Evolutionary conservation across 768 basidiomycete species (phyloP).

Genomic region (Scleroderma citrinum): DNA sequence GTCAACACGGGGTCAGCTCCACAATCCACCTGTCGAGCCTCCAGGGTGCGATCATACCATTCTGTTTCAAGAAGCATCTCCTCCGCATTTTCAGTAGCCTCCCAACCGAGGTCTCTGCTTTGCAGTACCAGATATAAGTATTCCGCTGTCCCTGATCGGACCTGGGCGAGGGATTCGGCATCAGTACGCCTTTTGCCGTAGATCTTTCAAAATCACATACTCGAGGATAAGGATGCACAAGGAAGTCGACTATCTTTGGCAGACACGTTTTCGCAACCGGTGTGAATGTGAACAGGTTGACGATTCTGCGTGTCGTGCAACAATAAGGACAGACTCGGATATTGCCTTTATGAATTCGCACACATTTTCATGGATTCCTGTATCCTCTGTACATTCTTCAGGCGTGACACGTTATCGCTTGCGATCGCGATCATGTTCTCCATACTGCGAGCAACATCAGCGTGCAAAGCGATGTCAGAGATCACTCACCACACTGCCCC

Average conservation of each 20-base stretch:
- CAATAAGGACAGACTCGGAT: slow-evolving; percentile 10
- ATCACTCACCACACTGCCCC: slow-evolving; percentile 50
- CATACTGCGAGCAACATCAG: slow-evolving; percentile 37
- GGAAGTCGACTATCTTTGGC: slow-evolving; percentile 48
- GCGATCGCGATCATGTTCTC: slow-evolving; percentile 48
- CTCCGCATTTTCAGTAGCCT: slow-evolving; percentile 57
- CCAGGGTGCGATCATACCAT: slow-evolving; percentile 46
- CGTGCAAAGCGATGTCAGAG: slow-evolving; percentile 8
- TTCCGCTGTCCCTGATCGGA: slow-evolving; percentile 78
- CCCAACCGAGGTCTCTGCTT: slow-evolving; percentile 56
- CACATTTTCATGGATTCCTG: slow-evolving; percentile 83
- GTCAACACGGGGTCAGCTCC: slow-evolving; percentile 23
- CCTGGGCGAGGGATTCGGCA: slow-evolving; percentile 35
- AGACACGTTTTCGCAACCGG: slow-evolving; percentile 39
- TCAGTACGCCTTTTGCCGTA: slow-evolving; percentile 7
- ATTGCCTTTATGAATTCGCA: slow-evolving; percentile 20
- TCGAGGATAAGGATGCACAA: slow-evolving; percentile 76
- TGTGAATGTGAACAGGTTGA: slow-evolving; percentile 55
- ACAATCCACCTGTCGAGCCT: slow-evolving; percentile 7
- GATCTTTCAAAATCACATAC: slow-evolving; percentile 39
- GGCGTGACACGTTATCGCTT: slow-evolving; percentile 53
- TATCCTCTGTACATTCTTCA: slow-evolving; percentile 84
- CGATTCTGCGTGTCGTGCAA: slow-evolving; percentile 42
- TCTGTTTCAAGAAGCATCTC: slow-evolving; percentile 73
- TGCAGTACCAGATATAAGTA: slow-evolving; percentile 75